Percentiles rank a stretch among this genome's conserved stretches.
These are phyloP conservation scores for Wickerhamomyces chaumierensis DNA, from an alignment of 805 yeast species.

Conservation along the genomic window DNA sequence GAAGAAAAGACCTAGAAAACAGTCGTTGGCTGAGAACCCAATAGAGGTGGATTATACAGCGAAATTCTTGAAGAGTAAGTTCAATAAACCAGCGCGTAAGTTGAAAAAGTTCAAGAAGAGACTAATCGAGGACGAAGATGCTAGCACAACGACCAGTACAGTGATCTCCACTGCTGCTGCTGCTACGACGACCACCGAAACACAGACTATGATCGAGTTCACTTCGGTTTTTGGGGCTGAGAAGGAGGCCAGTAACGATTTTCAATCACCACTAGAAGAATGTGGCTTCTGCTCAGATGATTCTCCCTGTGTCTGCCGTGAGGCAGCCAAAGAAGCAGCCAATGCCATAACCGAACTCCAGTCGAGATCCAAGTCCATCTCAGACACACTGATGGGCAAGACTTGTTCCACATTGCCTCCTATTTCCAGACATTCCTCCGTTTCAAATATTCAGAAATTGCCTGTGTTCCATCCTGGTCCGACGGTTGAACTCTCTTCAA, in stretches of 20 bases:
- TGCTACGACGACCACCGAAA: background rate
- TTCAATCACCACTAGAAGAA: conserved; percentile 47
- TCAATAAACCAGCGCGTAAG: conserved; percentile 16
- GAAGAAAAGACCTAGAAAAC: conserved; percentile 20
- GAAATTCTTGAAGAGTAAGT: conserved; percentile 22
- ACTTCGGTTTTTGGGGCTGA: conserved; percentile 12
- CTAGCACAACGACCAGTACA: no score
- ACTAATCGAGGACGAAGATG: no score
- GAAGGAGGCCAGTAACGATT: no score
- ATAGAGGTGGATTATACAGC: conserved; percentile 54
- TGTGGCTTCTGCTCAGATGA: conserved; percentile 94
- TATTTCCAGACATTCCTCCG: conserved; percentile 21
- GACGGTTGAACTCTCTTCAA: conserved; percentile 34
- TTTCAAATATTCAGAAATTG: conserved; percentile 25
- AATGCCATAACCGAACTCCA: conserved; percentile 21
- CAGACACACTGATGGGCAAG: conserved; percentile 7
- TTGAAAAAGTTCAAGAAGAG: conserved; percentile 11
- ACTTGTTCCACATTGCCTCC: conserved; percentile 30
- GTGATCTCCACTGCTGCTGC: no score
- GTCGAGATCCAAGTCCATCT: no score
- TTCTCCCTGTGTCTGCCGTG: conserved; percentile 87
- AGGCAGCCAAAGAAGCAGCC: conserved; percentile 40
- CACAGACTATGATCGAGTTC: conserved; percentile 8
- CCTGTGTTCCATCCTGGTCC: conserved; percentile 61
- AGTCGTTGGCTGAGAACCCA: no score